These are phyloP conservation scores for Polygonum aviculare DNA, from an alignment of 148 eudicot genomes.

Conservation along the genomic window DNA sequence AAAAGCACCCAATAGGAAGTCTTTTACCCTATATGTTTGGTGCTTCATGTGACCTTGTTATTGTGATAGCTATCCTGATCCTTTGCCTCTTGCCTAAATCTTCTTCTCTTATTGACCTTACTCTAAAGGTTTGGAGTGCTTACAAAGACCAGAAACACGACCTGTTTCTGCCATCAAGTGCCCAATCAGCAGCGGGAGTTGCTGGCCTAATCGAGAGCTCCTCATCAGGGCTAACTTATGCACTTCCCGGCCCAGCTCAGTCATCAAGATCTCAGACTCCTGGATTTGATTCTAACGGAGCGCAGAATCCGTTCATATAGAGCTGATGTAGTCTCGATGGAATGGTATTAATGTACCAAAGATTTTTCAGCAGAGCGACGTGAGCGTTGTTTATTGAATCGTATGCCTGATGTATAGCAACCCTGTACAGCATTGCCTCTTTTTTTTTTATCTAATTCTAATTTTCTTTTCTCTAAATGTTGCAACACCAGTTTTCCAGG, in stretches of 20 bases:
- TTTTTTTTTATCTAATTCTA: not conserved
- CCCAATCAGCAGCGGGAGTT: slow-evolving; percentile 92
- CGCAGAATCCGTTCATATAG: slow-evolving; percentile 23
- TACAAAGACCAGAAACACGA: slow-evolving; percentile 97
- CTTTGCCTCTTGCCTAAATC: not conserved
- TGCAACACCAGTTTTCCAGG: slow-evolving; percentile 6
- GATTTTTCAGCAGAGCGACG: not conserved
- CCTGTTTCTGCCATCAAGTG: slow-evolving; percentile 94
- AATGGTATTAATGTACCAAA: not conserved
- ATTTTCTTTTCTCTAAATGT: not conserved
- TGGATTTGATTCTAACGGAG: slow-evolving; percentile 41
- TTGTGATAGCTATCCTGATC: not conserved
- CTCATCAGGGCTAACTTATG: slow-evolving; percentile 66
- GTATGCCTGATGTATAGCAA: slow-evolving; percentile 6
- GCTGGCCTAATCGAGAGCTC: slow-evolving; percentile 92
- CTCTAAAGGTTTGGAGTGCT: slow-evolving; percentile 83
- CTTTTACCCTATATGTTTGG: too few relatives aligned
- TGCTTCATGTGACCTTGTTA: not conserved
- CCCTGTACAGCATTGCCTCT: slow-evolving; percentile 1
- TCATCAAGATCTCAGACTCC: slow-evolving; percentile 29
- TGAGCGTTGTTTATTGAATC: not conserved
- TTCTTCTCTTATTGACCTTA: not conserved
- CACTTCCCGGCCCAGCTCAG: slow-evolving; percentile 74
- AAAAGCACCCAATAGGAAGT: too few relatives aligned
- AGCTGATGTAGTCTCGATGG: not conserved